Evolutionary conservation across 169 alveolate genomes (phyloP).

Genomic region (Besnoitia besnoiti): DNA sequence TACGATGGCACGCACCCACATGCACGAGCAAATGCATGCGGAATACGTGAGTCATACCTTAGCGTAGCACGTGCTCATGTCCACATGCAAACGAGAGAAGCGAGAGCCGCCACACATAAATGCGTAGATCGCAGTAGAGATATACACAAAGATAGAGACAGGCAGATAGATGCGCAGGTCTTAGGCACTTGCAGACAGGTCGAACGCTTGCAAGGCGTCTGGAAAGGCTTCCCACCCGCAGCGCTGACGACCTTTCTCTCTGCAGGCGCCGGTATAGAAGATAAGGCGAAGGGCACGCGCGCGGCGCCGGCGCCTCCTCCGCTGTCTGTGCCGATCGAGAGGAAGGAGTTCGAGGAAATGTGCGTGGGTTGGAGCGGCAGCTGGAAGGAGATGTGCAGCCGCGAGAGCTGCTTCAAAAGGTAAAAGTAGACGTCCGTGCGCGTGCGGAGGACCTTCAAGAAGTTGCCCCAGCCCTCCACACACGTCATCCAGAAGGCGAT

Average conservation of each 20-base stretch:
- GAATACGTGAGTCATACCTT: too few relatives aligned
- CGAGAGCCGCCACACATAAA: not conserved
- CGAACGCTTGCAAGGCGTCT: too few relatives aligned
- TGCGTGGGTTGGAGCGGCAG: conserved; percentile 57
- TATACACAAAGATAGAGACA: too few relatives aligned
- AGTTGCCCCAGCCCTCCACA: conserved; percentile 68
- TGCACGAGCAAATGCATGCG: too few relatives aligned
- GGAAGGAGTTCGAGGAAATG: conserved; percentile 14
- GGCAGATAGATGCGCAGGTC: too few relatives aligned
- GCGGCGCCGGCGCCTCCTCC: not conserved
- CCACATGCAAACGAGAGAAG: too few relatives aligned
- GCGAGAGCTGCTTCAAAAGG: conserved; percentile 39
- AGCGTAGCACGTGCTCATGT: too few relatives aligned
- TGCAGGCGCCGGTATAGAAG: not conserved
- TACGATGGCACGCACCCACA: too few relatives aligned
- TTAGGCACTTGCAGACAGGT: too few relatives aligned
- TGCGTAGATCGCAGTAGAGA: not conserved
- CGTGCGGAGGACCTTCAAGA: conserved; percentile 47
- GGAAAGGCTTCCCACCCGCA: not conserved
- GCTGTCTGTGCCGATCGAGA: not conserved
- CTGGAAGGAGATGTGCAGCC: conserved; percentile 55
- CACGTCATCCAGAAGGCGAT: conserved; percentile 58
- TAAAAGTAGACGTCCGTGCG: conserved; percentile 56
- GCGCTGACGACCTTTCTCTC: conserved; percentile 39
- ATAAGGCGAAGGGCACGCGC: not conserved